Evolutionary conservation across 2,329 filamentous ascomycete genomes (phyloP), one percentile per base, ranked within the genome.

Genomic region (Myotisia sp.): DNA sequence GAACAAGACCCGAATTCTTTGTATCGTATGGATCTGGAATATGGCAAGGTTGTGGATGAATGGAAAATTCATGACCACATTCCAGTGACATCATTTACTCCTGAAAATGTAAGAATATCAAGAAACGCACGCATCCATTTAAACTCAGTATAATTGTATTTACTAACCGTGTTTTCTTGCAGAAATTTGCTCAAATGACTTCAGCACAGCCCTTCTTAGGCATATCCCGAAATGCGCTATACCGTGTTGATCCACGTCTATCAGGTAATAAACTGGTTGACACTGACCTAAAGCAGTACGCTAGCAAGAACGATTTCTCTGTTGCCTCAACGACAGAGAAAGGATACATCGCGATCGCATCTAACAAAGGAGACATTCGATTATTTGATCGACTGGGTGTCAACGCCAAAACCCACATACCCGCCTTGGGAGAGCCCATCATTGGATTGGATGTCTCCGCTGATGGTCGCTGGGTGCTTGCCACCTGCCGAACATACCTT

Each of bases 31-130:
- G 90, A 98, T 60, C 68, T 98, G 28, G 87, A 98, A 56, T 92
- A 92, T 47, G 90, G 90, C 45, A 95, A 94, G 62, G 82, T 98
- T 22, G 85, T 95, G 2, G 90, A 98, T 51, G 90, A 98, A 58
- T 98, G 90, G 90, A 93, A 93, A 48, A 72, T 98, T 9, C 87
- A 98, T 52, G 87, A 98, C 42, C 83, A 95, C 53, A 94, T 98
- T 36, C 79, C 83, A 0, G 82, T 95, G 41, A 76, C 82, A 36
- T 90, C 78, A 6, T 95, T 95, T 58, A 83, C 83, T 0, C 90
- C 90, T 0, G 86, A 94, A 57, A 93, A 79, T 39, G 70, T 72
- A 59, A 55, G 65, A 29, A 16, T 20, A 12, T 23, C 7, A 10
- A 10, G 19, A 32, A 10, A 17, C 13, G 18, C 8, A 8, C 20